Conservation (phyloP, 176 grass and related monocot species). For the Poa pratensis region DNA sequence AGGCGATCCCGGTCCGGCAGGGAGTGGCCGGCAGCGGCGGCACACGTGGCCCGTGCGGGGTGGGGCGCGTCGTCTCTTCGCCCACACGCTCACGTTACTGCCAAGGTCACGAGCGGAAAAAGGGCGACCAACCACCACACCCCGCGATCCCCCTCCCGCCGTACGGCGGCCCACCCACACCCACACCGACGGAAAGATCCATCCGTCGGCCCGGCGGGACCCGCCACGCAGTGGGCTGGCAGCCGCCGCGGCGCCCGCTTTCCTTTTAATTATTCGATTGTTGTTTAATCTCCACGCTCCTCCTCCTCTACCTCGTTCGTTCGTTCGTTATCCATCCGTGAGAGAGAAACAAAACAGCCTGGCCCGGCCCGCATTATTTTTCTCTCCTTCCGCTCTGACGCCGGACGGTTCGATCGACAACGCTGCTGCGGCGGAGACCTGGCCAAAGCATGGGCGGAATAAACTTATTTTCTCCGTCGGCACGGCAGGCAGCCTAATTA, state of each 20-base stretch:
- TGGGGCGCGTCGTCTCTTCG: slow-evolving; percentile 2
- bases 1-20: slow-evolving; percentile 28
- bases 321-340: slow-evolving; percentile 38
- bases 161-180: slow-evolving; percentile 21
- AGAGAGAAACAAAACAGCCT: slow-evolving; percentile 33
- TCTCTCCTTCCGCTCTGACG: not conserved
- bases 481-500: no score
- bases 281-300: not conserved
- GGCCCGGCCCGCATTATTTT: not conserved
- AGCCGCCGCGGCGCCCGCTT: not conserved
- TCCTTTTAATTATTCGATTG: no score
- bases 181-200: slow-evolving; percentile 51
- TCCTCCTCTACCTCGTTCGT: not conserved
- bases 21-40: slow-evolving; percentile 54
- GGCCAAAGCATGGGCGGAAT: not conserved
- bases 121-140: slow-evolving; percentile 1
- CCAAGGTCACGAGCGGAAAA: slow-evolving; percentile 55
- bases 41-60: slow-evolving; percentile 51
- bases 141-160: slow-evolving; percentile 23
- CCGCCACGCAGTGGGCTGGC: slow-evolving; percentile 26
- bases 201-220: slow-evolving; percentile 24
- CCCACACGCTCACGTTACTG: slow-evolving; percentile 58
- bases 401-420: slow-evolving; percentile 26
- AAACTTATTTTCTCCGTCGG: slow-evolving; percentile 30
- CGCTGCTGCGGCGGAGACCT: slow-evolving; percentile 29